These are phyloP conservation scores for Hanseniaspora mollemarum DNA, from an alignment of 805 yeast genomes.

Conservation along the genomic window DNA sequence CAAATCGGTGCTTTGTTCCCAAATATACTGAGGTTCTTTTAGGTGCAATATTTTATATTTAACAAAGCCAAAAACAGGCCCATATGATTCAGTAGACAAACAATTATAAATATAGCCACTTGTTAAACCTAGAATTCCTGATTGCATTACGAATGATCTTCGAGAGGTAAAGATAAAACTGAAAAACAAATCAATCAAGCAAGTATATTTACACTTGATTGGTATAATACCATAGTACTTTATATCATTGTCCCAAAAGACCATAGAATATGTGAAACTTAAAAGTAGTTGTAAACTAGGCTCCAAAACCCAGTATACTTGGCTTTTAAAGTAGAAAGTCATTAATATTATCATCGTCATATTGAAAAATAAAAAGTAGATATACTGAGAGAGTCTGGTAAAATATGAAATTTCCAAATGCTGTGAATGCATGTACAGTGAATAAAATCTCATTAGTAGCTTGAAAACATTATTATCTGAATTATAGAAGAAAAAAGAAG, in stretches of 20 bases:
- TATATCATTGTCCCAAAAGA: constrained; percentile 41
- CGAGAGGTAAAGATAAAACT: constrained; percentile 37
- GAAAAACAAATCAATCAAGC: constrained; percentile 28
- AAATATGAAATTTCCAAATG: constrained; percentile 11
- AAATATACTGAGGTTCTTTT: neutral
- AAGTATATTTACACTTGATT: constrained; percentile 48
- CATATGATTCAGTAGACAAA: constrained; percentile 45
- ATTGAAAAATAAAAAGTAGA: constrained; percentile 13
- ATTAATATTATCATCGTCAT: neutral
- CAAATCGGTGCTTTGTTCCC: neutral
- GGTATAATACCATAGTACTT: constrained; percentile 44
- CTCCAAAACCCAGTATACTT: constrained; percentile 9
- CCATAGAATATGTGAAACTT: constrained; percentile 52
- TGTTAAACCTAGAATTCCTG: constrained; percentile 40
- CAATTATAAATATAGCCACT: constrained; percentile 54
- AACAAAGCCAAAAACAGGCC: constrained; percentile 35
- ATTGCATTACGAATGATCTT: constrained; percentile 34
- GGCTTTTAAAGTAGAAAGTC: constrained; percentile 3
- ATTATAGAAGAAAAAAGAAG: constrained; percentile 8
- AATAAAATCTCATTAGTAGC: constrained; percentile 2
- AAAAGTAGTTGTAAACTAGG: constrained; percentile 23
- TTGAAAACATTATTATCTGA: neutral
- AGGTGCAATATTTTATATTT: constrained; percentile 4
- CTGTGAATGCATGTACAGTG: constrained; percentile 11
- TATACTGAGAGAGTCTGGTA: neutral